Evolutionary conservation across 345 rosid genomes (phyloP).

Genomic region (Erucastrum elatum): DNA sequence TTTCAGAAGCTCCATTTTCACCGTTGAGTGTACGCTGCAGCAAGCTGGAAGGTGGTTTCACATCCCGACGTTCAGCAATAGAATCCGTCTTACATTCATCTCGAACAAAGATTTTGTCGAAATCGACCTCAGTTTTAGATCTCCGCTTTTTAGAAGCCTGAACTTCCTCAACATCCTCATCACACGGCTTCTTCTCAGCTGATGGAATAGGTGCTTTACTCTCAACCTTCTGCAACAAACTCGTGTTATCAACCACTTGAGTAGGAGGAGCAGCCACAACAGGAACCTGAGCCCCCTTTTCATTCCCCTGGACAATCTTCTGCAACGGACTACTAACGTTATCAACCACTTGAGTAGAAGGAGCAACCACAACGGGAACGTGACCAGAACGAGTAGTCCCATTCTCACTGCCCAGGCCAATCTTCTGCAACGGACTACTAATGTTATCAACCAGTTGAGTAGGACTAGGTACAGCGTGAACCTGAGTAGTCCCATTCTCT

Average conservation of each 20-base stretch:
- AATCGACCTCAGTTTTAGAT: constrained; percentile 33
- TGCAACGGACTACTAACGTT: neutral
- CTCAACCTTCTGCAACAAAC: constrained; percentile 18
- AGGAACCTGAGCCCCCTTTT: constrained; percentile 51
- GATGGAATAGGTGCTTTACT: constrained; percentile 30
- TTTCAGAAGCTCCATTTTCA: constrained; percentile 32
- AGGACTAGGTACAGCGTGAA: constrained; percentile 24
- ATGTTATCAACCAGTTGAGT: constrained; percentile 23
- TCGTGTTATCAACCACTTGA: constrained; percentile 14
- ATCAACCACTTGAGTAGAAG: constrained; percentile 19
- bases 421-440: constrained; percentile 17
- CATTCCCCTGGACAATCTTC: constrained; percentile 34
- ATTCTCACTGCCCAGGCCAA: constrained; percentile 40
- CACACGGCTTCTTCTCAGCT: constrained; percentile 36
- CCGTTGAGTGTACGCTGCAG: constrained; percentile 20
- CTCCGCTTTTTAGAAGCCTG: constrained; percentile 28
- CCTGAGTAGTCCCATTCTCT: constrained; percentile 48
- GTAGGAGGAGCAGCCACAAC: constrained; percentile 23
- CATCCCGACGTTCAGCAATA: constrained; percentile 33
- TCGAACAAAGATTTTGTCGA: constrained; percentile 15
- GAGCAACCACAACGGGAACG: constrained; percentile 33
- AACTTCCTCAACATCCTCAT: constrained; percentile 32
- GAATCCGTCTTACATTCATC: constrained; percentile 45
- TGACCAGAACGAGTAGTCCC: constrained; percentile 46
- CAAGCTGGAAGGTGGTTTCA: constrained; percentile 39